Evolutionary conservation across 2,329 filamentous ascomycete species (phyloP), one percentile per base, ranked within the genome.

Genomic region (Fusarium pseudocircinatum): DNA sequence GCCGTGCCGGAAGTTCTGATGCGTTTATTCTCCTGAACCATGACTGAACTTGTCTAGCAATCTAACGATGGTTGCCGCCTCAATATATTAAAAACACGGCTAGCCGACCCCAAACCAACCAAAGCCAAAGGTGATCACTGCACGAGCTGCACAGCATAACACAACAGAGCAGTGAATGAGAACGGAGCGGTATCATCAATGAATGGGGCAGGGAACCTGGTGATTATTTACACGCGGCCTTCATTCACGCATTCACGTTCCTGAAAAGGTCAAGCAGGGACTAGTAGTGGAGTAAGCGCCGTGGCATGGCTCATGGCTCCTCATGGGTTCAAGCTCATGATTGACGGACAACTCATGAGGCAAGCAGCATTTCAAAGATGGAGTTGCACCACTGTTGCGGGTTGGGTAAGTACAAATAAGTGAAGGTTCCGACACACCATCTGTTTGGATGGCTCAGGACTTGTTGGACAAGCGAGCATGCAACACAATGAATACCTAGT

Each of bases 261-360:
- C 76, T 76, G 67, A 73, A 76, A 60, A 57, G 67, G 69, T 24
- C 62, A 76, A 77, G 76, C 76, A 75, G 75, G 74, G 69, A 76
- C 70, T 71, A 58, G 34, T 36, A 61, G 72, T 77, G 76, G 76
- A 61, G 66, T 67, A 65, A 64, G 66, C 67, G 68, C 66, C 62
- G 47, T 40, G 63, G 57, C 52, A 73, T 73, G 57, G 62, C 69
- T 60, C 58, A 73, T 70, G 60, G 57, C 70, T 73, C 66, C 64
- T 60, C 58, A 73, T 73, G 70, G 59, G 46, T 72, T 73, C 53
- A 26, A 43, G 49, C 60, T 72, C 58, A 72, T 64, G 68, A 59
- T 69, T 68, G 63, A 68, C 24, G 42, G 46, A 43, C 37, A 46
- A 52, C 56, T 71, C 60, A 73, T 73, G 70, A 72, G 32, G 65